A percentile compares a stretch with the other conserved stretches of the same genome.
These are phyloP conservation scores for Dactylellina leptospora DNA, from an alignment of 2,329 filamentous ascomycete species.

Conservation along the genomic window DNA sequence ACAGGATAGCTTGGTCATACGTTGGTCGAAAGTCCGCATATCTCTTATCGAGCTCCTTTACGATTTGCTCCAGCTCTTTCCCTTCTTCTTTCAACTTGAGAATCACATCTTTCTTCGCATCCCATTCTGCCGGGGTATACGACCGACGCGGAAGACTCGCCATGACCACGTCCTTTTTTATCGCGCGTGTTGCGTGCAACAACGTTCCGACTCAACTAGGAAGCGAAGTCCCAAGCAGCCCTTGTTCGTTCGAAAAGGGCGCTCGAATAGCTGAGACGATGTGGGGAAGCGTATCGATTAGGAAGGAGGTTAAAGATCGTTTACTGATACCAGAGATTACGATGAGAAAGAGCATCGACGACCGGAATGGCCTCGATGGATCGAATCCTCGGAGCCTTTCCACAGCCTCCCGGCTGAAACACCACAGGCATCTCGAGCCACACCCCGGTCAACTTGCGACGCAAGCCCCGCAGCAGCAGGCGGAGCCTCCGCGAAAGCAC, in stretches of 20 bases:
- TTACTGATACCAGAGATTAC: neutral
- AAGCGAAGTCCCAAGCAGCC: neutral
- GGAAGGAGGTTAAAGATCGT: slow-evolving; percentile 29
- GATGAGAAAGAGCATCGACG: neutral
- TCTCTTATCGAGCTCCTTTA: slow-evolving; percentile 33
- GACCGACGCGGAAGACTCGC: slow-evolving; percentile 13
- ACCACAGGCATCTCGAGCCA: neutral
- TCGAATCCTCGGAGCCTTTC: neutral
- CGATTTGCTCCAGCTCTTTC: slow-evolving; percentile 27
- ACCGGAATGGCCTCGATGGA: neutral
- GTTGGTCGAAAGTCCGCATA: slow-evolving; percentile 39
- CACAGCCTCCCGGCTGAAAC: slow-evolving; percentile 3
- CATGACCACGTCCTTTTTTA: slow-evolving; percentile 12
- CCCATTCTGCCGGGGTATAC: slow-evolving; percentile 32
- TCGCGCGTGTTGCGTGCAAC: neutral
- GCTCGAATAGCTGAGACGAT: neutral
- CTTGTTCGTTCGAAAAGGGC: neutral
- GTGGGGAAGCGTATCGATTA: slow-evolving; percentile 20
- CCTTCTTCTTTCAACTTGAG: slow-evolving; percentile 22
- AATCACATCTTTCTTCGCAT: slow-evolving; percentile 31
- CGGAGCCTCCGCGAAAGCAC: slow-evolving; percentile 6
- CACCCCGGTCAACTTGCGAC: neutral
- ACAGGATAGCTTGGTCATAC: slow-evolving; percentile 7
- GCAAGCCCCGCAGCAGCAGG: neutral
- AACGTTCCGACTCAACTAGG: neutral